Evolutionary conservation across 2,329 filamentous ascomycete species (phyloP).

Genomic region (Intubia oerlemansii): DNA sequence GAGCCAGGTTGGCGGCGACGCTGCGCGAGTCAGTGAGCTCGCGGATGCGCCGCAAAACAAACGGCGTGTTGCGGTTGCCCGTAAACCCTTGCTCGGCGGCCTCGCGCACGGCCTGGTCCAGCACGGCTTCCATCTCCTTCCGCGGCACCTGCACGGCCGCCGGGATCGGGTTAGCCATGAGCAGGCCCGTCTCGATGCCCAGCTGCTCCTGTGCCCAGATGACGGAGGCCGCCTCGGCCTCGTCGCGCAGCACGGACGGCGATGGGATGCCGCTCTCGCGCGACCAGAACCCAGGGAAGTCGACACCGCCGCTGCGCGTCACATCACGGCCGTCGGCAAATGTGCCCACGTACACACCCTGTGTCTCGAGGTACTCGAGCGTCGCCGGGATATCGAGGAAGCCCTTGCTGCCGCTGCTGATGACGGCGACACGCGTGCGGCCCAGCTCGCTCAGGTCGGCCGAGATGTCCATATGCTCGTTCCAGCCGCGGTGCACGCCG

Average conservation of each 20-base stretch:
- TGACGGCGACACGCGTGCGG: conserved; percentile 67
- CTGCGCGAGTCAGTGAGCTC: conserved; percentile 54
- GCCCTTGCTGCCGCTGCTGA: conserved; percentile 85
- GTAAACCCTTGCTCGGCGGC: conserved; percentile 41
- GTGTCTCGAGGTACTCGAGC: conserved; percentile 53
- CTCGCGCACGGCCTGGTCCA: conserved; percentile 45
- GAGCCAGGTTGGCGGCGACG: conserved; percentile 50
- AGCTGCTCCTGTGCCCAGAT: conserved; percentile 58
- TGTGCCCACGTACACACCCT: conserved; percentile 65
- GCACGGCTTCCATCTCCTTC: conserved; percentile 45
- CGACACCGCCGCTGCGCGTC: conserved; percentile 25
- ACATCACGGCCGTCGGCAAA: conserved; percentile 49
- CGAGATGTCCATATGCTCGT: conserved; percentile 78
- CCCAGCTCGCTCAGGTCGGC: conserved; percentile 90
- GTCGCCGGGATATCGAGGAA: conserved; percentile 86
- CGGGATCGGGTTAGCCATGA: conserved; percentile 81
- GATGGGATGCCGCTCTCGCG: conserved; percentile 68
- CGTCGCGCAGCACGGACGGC: conserved; percentile 51
- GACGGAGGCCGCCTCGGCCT: conserved; percentile 73
- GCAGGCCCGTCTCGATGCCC: conserved; percentile 53
- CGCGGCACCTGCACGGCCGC: conserved; percentile 47
- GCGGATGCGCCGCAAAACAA: conserved; percentile 57
- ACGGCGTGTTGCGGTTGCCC: conserved; percentile 69
- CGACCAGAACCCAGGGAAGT: conserved; percentile 87
- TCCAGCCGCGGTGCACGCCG: conserved; percentile 77